phyloP scores from a whole-genome alignment of 2,329 filamentous ascomycete species.

The Paramyrothecium sp. region DNA sequence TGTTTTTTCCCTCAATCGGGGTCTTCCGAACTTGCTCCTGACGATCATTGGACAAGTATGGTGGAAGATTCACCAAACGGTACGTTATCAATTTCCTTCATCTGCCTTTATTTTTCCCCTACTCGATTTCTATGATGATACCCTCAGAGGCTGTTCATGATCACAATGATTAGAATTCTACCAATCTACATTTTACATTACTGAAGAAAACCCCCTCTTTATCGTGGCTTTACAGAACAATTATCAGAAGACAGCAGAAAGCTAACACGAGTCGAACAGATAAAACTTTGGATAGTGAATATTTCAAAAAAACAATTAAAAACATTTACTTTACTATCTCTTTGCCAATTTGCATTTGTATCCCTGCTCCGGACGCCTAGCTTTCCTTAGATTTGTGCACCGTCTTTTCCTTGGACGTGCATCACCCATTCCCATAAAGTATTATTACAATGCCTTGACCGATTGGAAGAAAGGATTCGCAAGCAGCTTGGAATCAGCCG shows the following conservation, averaged over 20 bases:
- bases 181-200: conserved; percentile 23
- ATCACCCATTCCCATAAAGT: not conserved
- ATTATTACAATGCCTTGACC: conserved; percentile 49
- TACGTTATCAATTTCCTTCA: conserved; percentile 15
- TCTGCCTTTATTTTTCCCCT: not conserved
- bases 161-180: conserved; percentile 35
- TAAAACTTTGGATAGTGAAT: too few relatives aligned
- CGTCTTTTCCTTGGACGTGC: not conserved
- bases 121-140: conserved; percentile 35
- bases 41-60: conserved; percentile 6
- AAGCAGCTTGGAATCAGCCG: conserved; percentile 63
- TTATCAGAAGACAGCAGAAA: not conserved
- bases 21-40: conserved; percentile 20
- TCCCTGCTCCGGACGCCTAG: not conserved
- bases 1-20: conserved; percentile 20
- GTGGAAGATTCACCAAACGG: conserved; percentile 11
- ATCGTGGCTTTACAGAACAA: too few relatives aligned
- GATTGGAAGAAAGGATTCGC: conserved; percentile 71
- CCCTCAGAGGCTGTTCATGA: conserved; percentile 50
- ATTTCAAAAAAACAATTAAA: not conserved
- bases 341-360: not conserved
- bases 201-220: not conserved
- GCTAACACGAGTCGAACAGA: not conserved
- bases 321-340: not conserved
- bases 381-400: not conserved